A percentile compares a stretch with the other conserved stretches of the same genome.
Conservation (phyloP, 2,329 filamentous ascomycete genomes). For the Alternaria incomplexa region DNA sequence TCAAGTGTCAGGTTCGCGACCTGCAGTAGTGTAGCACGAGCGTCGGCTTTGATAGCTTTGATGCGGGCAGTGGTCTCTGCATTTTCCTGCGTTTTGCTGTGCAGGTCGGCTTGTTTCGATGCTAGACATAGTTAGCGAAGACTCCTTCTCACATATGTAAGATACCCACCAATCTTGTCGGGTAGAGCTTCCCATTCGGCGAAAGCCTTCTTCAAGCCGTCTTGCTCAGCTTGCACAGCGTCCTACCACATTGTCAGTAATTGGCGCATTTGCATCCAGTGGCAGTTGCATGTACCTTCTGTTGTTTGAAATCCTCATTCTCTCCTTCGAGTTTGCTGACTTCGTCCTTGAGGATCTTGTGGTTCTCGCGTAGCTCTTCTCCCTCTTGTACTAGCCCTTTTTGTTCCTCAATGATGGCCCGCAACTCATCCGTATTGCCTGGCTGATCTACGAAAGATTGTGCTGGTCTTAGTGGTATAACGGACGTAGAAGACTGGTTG, state of each 20-base stretch:
- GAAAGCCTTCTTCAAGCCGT: constrained; percentile 68
- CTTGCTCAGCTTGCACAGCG: constrained; percentile 67
- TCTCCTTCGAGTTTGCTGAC: constrained; percentile 28
- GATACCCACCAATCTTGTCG: constrained; percentile 68
- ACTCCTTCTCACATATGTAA: not conserved
- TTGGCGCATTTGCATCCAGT: not conserved
- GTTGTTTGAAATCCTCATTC: constrained; percentile 9
- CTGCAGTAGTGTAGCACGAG: constrained; percentile 48
- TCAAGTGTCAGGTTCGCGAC: constrained; percentile 54
- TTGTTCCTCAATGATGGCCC: constrained; percentile 63
- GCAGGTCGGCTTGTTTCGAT: constrained; percentile 55
- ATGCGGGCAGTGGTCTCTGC: constrained; percentile 56
- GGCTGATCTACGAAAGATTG: constrained; percentile 78
- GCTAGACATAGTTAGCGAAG: constrained; percentile 43
- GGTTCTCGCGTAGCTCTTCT: constrained; percentile 38
- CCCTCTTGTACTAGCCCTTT: constrained; percentile 48
- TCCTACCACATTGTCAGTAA: constrained; percentile 17
- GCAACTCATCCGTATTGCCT: constrained; percentile 70
- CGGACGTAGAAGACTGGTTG: constrained; percentile 74
- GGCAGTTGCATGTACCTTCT: constrained; percentile 6
- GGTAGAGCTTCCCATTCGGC: constrained; percentile 72
- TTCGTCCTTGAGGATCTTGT: constrained; percentile 42
- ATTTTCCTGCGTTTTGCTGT: constrained; percentile 49
- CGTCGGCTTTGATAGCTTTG: constrained; percentile 53
- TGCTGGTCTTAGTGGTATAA: constrained; percentile 66